Percentiles rank a stretch among this genome's conserved stretches.
These are phyloP conservation scores for Phytophthora pistaciae DNA, from an alignment of 352 stramenopile species.

Conservation along the genomic window DNA sequence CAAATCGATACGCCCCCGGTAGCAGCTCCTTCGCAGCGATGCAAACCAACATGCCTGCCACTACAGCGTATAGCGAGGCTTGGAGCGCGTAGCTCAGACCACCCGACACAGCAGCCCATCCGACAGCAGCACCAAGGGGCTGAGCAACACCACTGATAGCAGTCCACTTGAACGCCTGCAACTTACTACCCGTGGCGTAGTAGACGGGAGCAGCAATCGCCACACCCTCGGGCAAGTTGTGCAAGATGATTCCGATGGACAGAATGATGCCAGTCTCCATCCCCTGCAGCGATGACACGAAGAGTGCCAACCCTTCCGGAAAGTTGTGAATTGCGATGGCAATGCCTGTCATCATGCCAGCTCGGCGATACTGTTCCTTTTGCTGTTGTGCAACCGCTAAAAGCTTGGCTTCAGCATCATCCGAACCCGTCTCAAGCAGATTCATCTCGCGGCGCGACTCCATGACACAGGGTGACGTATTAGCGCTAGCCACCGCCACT, in stretches of 20 bases:
- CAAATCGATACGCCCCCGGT: constrained; percentile 91
- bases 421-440: constrained; percentile 20
- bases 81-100: constrained; percentile 73
- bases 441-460: constrained; percentile 25
- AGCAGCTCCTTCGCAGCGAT: constrained; percentile 94
- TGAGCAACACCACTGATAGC: constrained; percentile 91
- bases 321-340: constrained; percentile 88
- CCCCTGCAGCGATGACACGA: constrained; percentile 93
- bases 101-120: constrained; percentile 48
- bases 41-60: constrained; percentile 93
- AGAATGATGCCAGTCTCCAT: constrained; percentile 91
- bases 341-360: constrained; percentile 93
- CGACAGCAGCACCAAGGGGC: constrained; percentile 91
- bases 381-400: constrained; percentile 12
- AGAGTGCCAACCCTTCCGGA: constrained; percentile 96
- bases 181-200: constrained; percentile 94
- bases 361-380: constrained; percentile 73
- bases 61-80: constrained; percentile 92
- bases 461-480: constrained; percentile 27
- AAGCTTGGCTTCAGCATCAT: constrained; percentile 22
- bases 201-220: constrained; percentile 96
- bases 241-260: constrained; percentile 95
- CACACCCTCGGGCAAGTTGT: constrained; percentile 98
- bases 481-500: constrained; percentile 5
- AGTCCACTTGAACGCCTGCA: constrained; percentile 94